These are phyloP conservation scores for Saksenaea oblongispora DNA, from an alignment of 371 early-diverging fungal genomes.

Conservation along the genomic window DNA sequence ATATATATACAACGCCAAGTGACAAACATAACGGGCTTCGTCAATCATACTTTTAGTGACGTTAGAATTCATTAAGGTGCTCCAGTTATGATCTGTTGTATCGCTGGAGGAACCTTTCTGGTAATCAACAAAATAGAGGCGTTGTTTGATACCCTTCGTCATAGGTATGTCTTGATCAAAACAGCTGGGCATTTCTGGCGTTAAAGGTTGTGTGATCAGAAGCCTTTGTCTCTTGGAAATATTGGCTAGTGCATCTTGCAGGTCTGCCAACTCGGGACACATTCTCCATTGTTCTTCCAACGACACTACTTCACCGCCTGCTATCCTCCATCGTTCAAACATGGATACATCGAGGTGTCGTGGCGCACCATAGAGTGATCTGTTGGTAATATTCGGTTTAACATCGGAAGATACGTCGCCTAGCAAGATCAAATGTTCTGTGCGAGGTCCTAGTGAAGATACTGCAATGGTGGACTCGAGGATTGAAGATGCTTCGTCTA, in stretches of 20 bases:
- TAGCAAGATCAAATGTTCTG: conserved; percentile 41
- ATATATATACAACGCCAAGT: conserved; percentile 34
- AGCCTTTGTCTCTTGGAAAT: neutral
- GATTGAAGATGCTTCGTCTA: conserved; percentile 39
- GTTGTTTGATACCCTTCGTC: conserved; percentile 24
- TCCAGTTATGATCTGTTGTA: neutral
- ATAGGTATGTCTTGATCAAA: conserved; percentile 5
- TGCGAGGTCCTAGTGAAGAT: conserved; percentile 21
- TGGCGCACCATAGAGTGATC: conserved; percentile 14
- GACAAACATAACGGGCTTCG: conserved; percentile 32
- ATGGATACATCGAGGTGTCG: conserved; percentile 27
- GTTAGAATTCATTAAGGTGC: neutral
- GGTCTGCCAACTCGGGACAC: conserved; percentile 22
- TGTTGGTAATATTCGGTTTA: conserved; percentile 14
- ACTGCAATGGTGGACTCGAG: conserved; percentile 26
- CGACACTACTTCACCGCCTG: conserved; percentile 21
- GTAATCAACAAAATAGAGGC: conserved; percentile 30
- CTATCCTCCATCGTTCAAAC: conserved; percentile 39
- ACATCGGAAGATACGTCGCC: conserved; percentile 15
- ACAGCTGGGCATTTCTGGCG: conserved; percentile 8
- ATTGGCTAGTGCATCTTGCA: conserved; percentile 9
- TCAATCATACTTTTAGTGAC: conserved; percentile 23
- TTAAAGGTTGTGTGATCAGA: conserved; percentile 20
- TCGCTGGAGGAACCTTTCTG: neutral
- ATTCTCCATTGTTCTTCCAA: conserved; percentile 51